Percentiles rank a stretch among this genome's conserved stretches.
phyloP scores from a whole-genome alignment of 2,329 filamentous ascomycete species.

The Venturia nashicola region DNA sequence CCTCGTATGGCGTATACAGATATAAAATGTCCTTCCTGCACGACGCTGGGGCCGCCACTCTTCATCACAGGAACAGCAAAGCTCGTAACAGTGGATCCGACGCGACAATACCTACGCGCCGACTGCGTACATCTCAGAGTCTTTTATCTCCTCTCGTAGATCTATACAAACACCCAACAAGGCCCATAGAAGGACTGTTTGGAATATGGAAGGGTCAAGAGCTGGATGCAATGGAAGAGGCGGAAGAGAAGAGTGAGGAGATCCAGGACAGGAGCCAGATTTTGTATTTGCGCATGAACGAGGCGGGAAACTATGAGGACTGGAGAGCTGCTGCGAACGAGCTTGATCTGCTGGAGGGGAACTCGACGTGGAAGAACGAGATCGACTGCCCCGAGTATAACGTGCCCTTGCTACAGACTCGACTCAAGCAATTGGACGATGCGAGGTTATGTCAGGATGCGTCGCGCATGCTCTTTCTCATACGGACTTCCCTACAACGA shows the following conservation, averaged over 20 bases:
- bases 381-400: conserved; percentile 59
- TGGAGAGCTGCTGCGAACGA: conserved; percentile 68
- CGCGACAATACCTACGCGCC: not conserved
- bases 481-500: conserved; percentile 69
- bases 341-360: conserved; percentile 67
- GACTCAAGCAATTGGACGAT: conserved; percentile 62
- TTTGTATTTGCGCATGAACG: conserved; percentile 4
- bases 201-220: conserved; percentile 19
- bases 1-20: conserved; percentile 8
- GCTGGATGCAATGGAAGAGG: not conserved
- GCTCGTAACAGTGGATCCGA: not conserved
- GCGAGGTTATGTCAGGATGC: conserved; percentile 62
- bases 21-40: conserved; percentile 24
- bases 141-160: conserved; percentile 23
- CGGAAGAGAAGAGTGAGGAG: not conserved
- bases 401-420: conserved; percentile 51
- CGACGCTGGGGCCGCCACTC: conserved; percentile 21
- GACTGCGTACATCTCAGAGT: conserved; percentile 12
- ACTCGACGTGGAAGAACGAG: conserved; percentile 69
- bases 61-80: conserved; percentile 9
- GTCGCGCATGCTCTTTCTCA: conserved; percentile 62
- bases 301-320: conserved; percentile 30
- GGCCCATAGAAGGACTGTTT: conserved; percentile 16
- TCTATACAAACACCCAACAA: conserved; percentile 23
- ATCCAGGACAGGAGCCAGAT: conserved; percentile 1